A percentile compares a stretch with the other conserved stretches of the same genome.
These are phyloP conservation scores for Russula foetens DNA, from an alignment of 768 basidiomycete genomes.

Conservation along the genomic window DNA sequence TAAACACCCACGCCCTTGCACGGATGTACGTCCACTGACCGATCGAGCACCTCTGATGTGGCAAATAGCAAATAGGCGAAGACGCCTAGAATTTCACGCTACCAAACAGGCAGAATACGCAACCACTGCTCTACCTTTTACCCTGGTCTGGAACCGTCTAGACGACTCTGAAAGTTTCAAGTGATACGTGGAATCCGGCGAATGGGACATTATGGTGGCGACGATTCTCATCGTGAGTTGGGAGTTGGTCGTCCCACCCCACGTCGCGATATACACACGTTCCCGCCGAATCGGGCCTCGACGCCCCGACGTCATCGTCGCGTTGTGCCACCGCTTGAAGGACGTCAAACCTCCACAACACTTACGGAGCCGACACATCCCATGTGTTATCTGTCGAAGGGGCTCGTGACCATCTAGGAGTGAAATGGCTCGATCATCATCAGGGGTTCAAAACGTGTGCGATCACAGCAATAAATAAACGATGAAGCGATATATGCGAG, in stretches of 20 bases:
- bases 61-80: not conserved
- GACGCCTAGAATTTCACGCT: not conserved
- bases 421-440: constrained; percentile 2
- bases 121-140: no score
- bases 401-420: not conserved
- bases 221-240: not conserved
- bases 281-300: not conserved
- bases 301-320: not conserved
- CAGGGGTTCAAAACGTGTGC: not conserved
- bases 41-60: not conserved
- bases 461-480: no score
- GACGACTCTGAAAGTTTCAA: not conserved
- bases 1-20: not conserved
- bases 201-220: not conserved
- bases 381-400: not conserved
- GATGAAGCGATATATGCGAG: no score
- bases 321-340: no score
- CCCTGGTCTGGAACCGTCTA: not conserved
- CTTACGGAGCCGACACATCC: no score
- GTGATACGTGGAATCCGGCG: not conserved
- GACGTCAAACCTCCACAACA: no score
- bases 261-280: not conserved
- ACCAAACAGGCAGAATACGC: not conserved
- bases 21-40: not conserved
- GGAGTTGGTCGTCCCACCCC: not conserved